These are phyloP conservation scores for Eutypella sp. DNA, from an alignment of 2,329 filamentous ascomycete genomes.

Conservation along the genomic window DNA sequence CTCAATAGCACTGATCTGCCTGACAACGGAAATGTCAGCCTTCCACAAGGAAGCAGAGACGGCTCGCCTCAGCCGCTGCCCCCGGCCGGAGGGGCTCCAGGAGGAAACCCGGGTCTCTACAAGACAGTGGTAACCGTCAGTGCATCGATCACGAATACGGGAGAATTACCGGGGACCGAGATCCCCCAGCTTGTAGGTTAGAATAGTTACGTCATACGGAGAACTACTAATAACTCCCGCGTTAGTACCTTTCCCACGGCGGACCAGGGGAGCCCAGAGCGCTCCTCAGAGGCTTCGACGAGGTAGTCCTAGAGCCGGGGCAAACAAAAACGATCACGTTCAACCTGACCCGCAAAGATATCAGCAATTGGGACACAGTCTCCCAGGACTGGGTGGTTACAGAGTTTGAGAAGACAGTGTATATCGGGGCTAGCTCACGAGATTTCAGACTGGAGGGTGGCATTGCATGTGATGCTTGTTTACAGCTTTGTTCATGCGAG, in stretches of 20 bases:
- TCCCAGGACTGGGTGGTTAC: constrained; percentile 74
- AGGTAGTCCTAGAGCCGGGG: constrained; percentile 65
- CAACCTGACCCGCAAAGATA: constrained; percentile 69
- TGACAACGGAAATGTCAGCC: constrained; percentile 35
- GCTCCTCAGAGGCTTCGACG: constrained; percentile 75
- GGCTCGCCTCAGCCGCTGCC: constrained; percentile 51
- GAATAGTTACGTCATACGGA: neutral
- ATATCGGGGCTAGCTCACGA: constrained; percentile 42
- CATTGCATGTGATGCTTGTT: too few species aligned
- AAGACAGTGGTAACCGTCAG: constrained; percentile 63
- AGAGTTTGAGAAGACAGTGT: constrained; percentile 44
- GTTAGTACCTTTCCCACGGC: constrained; percentile 67
- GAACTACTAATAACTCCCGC: neutral
- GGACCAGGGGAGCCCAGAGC: constrained; percentile 64
- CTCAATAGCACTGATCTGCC: constrained; percentile 55
- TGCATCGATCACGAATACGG: constrained; percentile 66
- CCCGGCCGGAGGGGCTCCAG: constrained; percentile 47
- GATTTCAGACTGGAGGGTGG: constrained; percentile 16
- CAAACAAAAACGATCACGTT: constrained; percentile 60
- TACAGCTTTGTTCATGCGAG: too few species aligned
- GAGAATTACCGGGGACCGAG: constrained; percentile 59
- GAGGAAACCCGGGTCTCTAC: constrained; percentile 62
- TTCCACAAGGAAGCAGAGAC: constrained; percentile 55
- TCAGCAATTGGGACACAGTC: constrained; percentile 78
- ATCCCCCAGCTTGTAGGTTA: constrained; percentile 58